These are phyloP conservation scores for Zygotorulaspora danielsina DNA, from an alignment of 805 yeast genomes.

Conservation along the genomic window DNA sequence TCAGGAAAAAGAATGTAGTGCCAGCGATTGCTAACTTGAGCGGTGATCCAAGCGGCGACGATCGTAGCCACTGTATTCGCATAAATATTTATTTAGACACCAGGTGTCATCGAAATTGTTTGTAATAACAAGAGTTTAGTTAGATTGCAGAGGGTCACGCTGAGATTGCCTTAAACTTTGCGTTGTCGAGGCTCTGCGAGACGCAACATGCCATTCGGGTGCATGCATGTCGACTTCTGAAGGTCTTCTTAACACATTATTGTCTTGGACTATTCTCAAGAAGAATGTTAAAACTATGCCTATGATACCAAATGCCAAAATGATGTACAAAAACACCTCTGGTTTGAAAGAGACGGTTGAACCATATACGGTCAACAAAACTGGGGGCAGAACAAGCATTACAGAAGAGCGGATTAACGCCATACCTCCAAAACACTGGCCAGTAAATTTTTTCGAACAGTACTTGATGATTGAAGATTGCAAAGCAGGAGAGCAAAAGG, in stretches of 20 bases:
- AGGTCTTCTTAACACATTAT: conserved; percentile 17
- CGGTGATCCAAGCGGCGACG: too few species aligned
- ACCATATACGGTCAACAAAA: conserved; percentile 46
- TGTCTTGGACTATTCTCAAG: conserved; percentile 20
- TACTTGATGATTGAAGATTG: conserved; percentile 60
- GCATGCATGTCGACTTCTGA: conserved; percentile 13
- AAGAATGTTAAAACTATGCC: conserved; percentile 20
- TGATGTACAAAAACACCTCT: conserved; percentile 35
- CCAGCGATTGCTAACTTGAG: too few species aligned
- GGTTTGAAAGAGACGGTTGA: conserved; percentile 40
- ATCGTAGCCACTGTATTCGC: too few species aligned
- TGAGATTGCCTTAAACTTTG: conserved; percentile 2
- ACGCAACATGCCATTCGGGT: neutral
- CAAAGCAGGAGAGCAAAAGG: conserved; percentile 52
- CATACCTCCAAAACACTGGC: conserved; percentile 70
- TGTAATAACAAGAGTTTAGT: too few species aligned
- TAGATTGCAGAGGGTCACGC: too few species aligned
- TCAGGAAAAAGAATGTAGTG: too few species aligned
- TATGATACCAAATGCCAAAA: conserved; percentile 17
- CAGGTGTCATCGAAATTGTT: too few species aligned
- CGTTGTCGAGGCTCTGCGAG: neutral
- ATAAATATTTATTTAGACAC: too few species aligned
- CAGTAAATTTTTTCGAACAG: conserved; percentile 53
- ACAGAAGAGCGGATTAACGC: conserved; percentile 53
- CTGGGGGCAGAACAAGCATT: conserved; percentile 47